These are phyloP conservation scores for Phytophthora aleatoria DNA, from an alignment of 352 stramenopile species.

Conservation along the genomic window DNA sequence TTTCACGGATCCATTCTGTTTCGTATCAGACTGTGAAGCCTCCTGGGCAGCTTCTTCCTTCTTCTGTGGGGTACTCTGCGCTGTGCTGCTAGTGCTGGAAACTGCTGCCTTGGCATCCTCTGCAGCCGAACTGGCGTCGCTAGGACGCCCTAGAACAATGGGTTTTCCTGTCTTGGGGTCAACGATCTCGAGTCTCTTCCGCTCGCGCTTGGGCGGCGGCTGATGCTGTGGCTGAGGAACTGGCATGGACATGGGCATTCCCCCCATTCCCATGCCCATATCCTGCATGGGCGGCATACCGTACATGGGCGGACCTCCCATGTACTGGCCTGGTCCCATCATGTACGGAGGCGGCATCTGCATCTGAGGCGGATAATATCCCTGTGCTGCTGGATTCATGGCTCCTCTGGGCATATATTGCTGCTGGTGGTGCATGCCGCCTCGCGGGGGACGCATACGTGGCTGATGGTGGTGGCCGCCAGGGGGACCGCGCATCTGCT, in stretches of 20 bases:
- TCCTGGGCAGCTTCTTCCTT: constrained; percentile 22
- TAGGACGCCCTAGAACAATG: constrained; percentile 38
- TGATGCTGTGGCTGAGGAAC: constrained; percentile 39
- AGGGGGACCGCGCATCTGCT: constrained; percentile 59
- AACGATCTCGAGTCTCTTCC: constrained; percentile 53
- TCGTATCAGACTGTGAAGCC: constrained; percentile 18
- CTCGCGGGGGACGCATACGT: constrained; percentile 44
- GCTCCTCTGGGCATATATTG: constrained; percentile 43
- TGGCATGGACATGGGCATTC: constrained; percentile 44
- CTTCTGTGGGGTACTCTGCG: constrained; percentile 41
- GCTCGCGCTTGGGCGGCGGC: constrained; percentile 50
- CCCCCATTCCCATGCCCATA: constrained; percentile 49
- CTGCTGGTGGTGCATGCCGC: constrained; percentile 49
- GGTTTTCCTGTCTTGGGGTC: constrained; percentile 56
- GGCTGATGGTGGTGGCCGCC: constrained; percentile 40
- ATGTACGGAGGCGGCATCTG: constrained; percentile 56
- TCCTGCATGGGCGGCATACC: constrained; percentile 51
- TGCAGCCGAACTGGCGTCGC: constrained; percentile 10
- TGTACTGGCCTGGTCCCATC: constrained; percentile 48
- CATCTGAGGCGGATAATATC: constrained; percentile 54
- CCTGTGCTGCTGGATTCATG: constrained; percentile 44
- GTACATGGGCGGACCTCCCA: constrained; percentile 46
- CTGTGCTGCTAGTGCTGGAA: constrained; percentile 28
- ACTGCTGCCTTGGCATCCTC: constrained; percentile 27
- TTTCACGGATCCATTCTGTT: constrained; percentile 32